phyloP scores from a whole-genome alignment of 768 basidiomycete species.

The Pholiota molesta region DNA sequence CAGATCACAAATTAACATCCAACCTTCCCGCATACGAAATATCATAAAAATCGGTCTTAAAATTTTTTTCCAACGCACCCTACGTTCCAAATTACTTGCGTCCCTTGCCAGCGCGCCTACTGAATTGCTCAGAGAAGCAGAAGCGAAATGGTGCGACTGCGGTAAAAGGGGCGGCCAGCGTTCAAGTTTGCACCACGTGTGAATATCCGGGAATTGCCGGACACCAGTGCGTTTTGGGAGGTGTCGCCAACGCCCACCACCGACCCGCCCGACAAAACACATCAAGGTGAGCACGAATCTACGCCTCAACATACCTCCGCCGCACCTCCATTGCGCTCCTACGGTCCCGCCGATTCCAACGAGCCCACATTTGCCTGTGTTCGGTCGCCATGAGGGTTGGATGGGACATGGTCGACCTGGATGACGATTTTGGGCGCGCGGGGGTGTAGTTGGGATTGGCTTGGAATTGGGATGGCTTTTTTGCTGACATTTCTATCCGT shows the following conservation, averaged over 20 bases:
- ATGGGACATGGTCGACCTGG: conserved; percentile 37
- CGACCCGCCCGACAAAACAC: conserved; percentile 41
- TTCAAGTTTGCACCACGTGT: conserved; percentile 9
- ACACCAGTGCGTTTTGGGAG: conserved; percentile 5
- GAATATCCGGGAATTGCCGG: conserved; percentile 23
- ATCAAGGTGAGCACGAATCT: conserved; percentile 61
- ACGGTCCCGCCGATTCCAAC: conserved; percentile 17
- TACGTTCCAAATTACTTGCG: too few relatives aligned
- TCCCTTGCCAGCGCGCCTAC: background rate
- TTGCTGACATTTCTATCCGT: conserved; percentile 19
- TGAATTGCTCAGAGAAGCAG: background rate
- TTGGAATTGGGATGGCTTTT: conserved; percentile 6
- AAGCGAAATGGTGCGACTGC: background rate
- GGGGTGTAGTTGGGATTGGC: conserved; percentile 1
- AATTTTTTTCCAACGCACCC: too few relatives aligned
- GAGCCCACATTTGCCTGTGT: conserved; percentile 20
- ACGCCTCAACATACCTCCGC: conserved; percentile 19
- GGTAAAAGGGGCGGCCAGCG: background rate
- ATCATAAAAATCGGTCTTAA: background rate
- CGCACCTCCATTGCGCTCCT: conserved; percentile 13
- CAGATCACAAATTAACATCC: background rate
- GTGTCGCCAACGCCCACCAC: conserved; percentile 18
- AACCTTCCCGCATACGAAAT: background rate
- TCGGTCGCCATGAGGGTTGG: conserved; percentile 36
- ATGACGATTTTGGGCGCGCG: conserved; percentile 31